Base-by-base conservation (phyloP, 2,329 filamentous ascomycete species). In the Aureobasidium sp. region DNA sequence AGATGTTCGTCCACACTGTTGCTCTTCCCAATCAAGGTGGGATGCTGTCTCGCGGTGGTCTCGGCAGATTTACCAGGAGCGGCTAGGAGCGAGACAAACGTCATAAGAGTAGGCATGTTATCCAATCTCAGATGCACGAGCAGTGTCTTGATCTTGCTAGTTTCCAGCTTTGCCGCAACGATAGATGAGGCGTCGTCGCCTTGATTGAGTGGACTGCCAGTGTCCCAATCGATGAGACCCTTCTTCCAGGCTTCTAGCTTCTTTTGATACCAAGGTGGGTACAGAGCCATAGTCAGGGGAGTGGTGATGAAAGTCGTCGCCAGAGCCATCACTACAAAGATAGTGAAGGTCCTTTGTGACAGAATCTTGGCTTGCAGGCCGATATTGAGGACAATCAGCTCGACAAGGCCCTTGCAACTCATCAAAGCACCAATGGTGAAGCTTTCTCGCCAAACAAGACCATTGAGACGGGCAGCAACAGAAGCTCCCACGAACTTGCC, bases 401-500 rank as follows among this genome's bases (percentile, higher is more conserved):
- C 92, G 0, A 97, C 92, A 10, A 97, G 80, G 69, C 93, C 93
- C 74, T 97, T 97, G 75, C 93, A 97, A 75, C 90, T 96, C 93
- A 97, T 97, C 69, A 97, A 76, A 17, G 87, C 85, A 15, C 93
- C 93, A 67, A 97, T 94, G 1, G 90, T 85, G 36, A 95, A 84
- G 62, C 89, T 92, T 73, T 97, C 93, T 63, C 92, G 84, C 93
- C 93, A 97, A 1, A 95, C 82, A 56, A 97, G 79, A 29, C 88
- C 91, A 68, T 85, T 90, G 3, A 85, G 70, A 39, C 85, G 84
- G 0, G 93, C 91, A 8, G 92, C 91, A 1, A 95, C 63, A 0
- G 90, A 87, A 20, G 90, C 91, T 46, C 92, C 93, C 13, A 87
- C 78, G 57, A 97, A 88, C 74, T 97, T 97, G 53, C 87, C 90